Evolutionary conservation across 331 rosid genomes (phyloP).

Genomic region (Phaseolus coccineus): DNA sequence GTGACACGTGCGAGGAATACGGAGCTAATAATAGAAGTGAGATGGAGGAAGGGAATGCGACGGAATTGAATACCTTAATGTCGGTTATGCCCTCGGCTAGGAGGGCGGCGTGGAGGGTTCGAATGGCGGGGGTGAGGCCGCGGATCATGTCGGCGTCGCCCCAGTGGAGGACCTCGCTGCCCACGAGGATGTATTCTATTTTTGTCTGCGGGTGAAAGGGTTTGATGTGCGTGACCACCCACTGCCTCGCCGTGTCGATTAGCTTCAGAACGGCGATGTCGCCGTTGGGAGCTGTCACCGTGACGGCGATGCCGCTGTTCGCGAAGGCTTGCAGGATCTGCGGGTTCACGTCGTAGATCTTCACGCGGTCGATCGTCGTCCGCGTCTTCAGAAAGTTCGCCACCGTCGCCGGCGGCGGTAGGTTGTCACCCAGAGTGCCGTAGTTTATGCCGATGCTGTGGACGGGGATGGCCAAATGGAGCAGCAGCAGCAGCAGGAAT

Average conservation of each 20-base stretch:
- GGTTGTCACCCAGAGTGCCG: conserved; percentile 84
- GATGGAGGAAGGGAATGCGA: too few relatives aligned
- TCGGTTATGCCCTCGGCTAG: conserved; percentile 60
- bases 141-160: conserved; percentile 54
- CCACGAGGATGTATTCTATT: conserved; percentile 73
- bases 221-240: conserved; percentile 59
- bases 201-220: conserved; percentile 72
- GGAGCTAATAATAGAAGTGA: too few relatives aligned
- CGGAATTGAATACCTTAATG: conserved; percentile 58
- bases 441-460: conserved; percentile 83
- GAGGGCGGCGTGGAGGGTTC: conserved; percentile 67
- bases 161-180: conserved; percentile 80
- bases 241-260: conserved; percentile 55
- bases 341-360: conserved; percentile 80
- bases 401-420: conserved; percentile 68
- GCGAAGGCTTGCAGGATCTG: conserved; percentile 87
- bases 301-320: conserved; percentile 65
- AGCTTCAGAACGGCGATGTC: conserved; percentile 54
- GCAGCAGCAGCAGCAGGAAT: conserved; percentile 46
- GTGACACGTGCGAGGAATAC: neutral
- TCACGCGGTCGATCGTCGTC: conserved; percentile 71
- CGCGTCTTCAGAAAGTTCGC: conserved; percentile 68
- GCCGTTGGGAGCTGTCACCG: conserved; percentile 80
- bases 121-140: conserved; percentile 81
- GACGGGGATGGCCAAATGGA: conserved; percentile 53